Percentiles rank a stretch among this genome's conserved stretches.
These are phyloP conservation scores for Olyra latifolia DNA, from an alignment of 176 grass and related monocot species.

Conservation along the genomic window DNA sequence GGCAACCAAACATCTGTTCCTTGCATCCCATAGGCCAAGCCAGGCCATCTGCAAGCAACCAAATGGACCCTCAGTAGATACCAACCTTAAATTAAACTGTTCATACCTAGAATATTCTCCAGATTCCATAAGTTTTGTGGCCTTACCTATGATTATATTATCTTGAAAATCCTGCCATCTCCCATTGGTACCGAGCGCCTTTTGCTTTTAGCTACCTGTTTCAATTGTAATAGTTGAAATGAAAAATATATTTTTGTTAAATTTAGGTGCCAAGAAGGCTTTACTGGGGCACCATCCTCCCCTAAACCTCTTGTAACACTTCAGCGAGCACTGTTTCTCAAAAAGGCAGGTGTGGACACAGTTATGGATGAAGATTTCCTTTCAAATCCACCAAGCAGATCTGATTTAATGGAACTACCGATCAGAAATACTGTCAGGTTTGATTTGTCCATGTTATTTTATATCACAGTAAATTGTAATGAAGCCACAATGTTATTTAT, in stretches of 20 bases:
- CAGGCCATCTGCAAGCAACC: no score
- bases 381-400: slow-evolving; percentile 81
- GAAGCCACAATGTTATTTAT: slow-evolving; percentile 1
- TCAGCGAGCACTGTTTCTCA: slow-evolving; percentile 80
- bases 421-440: slow-evolving; percentile 98
- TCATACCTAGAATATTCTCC: background rate
- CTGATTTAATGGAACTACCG: slow-evolving; percentile 73
- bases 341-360: slow-evolving; percentile 91
- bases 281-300: slow-evolving; percentile 93
- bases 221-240: background rate
- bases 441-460: slow-evolving; percentile 30
- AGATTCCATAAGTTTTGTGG: background rate
- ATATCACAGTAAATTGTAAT: slow-evolving; percentile 31
- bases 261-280: slow-evolving; percentile 86
- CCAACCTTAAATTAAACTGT: slow-evolving; percentile 1
- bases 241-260: background rate
- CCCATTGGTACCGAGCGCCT: background rate
- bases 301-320: slow-evolving; percentile 80
- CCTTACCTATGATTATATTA: background rate
- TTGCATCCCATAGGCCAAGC: no score
- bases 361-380: slow-evolving; percentile 84
- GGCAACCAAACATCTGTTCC: no score
- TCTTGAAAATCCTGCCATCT: background rate
- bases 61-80: no score
- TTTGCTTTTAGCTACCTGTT: slow-evolving; percentile 20